These are phyloP conservation scores for Populus trichocarpa DNA, from an alignment of 441 rosid genomes.

Conservation along the genomic window DNA sequence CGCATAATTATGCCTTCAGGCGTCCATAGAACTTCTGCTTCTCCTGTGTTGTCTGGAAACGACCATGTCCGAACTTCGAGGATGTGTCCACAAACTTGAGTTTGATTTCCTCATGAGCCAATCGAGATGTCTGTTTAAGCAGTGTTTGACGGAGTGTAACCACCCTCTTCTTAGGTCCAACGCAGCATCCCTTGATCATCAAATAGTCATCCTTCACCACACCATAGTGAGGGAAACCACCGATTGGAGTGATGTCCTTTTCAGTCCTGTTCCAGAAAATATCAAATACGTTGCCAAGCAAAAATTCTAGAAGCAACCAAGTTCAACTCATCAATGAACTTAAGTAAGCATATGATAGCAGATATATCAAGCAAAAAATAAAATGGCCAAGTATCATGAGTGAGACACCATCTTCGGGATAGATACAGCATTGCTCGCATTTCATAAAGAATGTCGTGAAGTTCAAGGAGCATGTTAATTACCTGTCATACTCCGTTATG, in stretches of 20 bases:
- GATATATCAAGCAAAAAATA: not conserved
- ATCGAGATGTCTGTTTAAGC: conserved; percentile 73
- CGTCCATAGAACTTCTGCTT: conserved; percentile 59
- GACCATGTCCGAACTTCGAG: conserved; percentile 80
- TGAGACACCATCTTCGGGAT: no score
- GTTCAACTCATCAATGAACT: not conserved
- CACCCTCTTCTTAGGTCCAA: conserved; percentile 92
- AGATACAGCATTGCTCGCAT: no score
- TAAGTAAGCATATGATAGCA: not conserved
- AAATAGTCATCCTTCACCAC: conserved; percentile 77
- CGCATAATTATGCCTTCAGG: conserved; percentile 37
- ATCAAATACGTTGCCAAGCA: not conserved
- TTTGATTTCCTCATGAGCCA: conserved; percentile 69
- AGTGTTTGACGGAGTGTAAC: conserved; percentile 78
- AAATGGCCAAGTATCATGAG: not conserved
- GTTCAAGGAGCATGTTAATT: no score
- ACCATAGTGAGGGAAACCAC: conserved; percentile 94
- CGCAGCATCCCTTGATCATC: conserved; percentile 90
- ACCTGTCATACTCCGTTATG: conserved; percentile 84
- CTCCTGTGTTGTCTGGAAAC: conserved; percentile 75
- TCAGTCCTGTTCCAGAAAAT: conserved; percentile 54
- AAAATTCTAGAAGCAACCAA: not conserved
- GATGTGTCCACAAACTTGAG: conserved; percentile 86
- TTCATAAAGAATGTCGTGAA: no score
- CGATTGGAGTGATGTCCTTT: conserved; percentile 85